A percentile compares a stretch with the other conserved stretches of the same genome.
These are phyloP conservation scores for Rhynchospora tenuis DNA, from an alignment of 176 grass and related monocot genomes.

Conservation along the genomic window DNA sequence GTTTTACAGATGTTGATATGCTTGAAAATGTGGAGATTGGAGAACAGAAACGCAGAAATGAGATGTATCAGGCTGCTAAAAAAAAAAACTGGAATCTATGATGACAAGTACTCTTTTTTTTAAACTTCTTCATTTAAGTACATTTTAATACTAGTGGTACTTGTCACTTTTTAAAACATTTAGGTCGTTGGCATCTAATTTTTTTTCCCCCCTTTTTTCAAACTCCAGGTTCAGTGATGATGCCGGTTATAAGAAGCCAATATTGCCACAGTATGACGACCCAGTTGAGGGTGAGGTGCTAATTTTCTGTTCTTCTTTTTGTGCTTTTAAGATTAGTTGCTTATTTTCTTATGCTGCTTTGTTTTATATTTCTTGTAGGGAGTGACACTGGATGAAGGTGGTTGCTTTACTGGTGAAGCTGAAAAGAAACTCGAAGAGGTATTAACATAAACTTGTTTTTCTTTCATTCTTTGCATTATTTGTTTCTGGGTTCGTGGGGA, in stretches of 20 bases:
- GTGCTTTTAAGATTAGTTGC: background rate
- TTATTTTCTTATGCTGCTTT: constrained; percentile 2
- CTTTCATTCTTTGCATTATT: background rate
- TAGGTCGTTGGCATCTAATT: background rate
- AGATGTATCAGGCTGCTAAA: constrained; percentile 65
- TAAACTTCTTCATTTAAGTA: background rate
- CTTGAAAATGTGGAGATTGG: constrained; percentile 97
- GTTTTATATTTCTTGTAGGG: constrained; percentile 40
- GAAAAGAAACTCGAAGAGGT: constrained; percentile 89
- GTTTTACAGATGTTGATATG: constrained; percentile 62
- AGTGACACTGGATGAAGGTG: constrained; percentile 75
- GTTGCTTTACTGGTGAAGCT: constrained; percentile 64
- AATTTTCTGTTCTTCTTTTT: constrained; percentile 19
- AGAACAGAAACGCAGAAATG: constrained; percentile 78
- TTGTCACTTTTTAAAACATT: background rate
- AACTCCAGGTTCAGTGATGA: constrained; percentile 69
- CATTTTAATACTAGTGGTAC: background rate
- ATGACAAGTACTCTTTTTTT: constrained; percentile 56
- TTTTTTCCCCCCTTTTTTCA: background rate
- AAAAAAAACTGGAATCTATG: constrained; percentile 82
- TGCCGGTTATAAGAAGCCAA: constrained; percentile 44
- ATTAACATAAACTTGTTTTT: background rate
- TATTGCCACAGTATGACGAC: constrained; percentile 84
- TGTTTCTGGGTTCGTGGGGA: background rate
- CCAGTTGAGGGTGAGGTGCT: constrained; percentile 70